Evolutionary conservation across 2,329 filamentous ascomycete species (phyloP), one percentile per base, ranked within the genome.

Genomic region (Blastomyces percursus): DNA sequence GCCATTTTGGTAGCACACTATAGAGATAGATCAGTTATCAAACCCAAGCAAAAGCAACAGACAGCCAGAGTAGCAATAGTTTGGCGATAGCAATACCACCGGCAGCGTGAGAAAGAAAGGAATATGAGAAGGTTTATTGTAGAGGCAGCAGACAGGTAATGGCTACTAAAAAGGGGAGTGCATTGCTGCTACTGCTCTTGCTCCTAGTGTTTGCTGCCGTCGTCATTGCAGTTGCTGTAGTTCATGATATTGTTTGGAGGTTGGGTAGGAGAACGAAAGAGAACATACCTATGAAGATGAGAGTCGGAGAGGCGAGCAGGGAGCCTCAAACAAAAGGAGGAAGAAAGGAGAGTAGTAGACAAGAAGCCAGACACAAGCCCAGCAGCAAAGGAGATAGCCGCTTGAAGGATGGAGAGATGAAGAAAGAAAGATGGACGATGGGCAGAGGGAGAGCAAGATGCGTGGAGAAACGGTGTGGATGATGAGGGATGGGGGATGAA

Each of bases 1-100:
- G 94, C 93, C 94, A 97, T 99, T 80, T 79, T 81, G 68, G 70
- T 70, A 78, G 54, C 63, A 67, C 61, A 67, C 69, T 66, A n/a
- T n/a, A 68, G 64, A 56, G 67, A 63, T 46, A 61, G 66, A 69
- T 76, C 66, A 73, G 74, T 68, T 66, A 65, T 63, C 38, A 57
- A 40, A 50, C 48, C 38, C 64, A 61, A 64, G 64, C 66, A 65
- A 70, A 67, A 69, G 62, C 2, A 42, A 65, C 66, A 69, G 63
- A 66, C 65, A 64, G 65, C 68, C 65, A 63, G 30, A 64, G 40
- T 19, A 19, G 40, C 60, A 66, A 66, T 12, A 14, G 6, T 12
- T 14, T 42, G 21, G 46, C 21, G 11, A 50, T 3, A 11, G 51
- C 44, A 60, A 14, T 11, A 51, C 38, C 30, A 48, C 12, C 35